These are phyloP conservation scores for Lactarius hengduanensis DNA, from an alignment of 768 basidiomycete genomes.

Conservation along the genomic window DNA sequence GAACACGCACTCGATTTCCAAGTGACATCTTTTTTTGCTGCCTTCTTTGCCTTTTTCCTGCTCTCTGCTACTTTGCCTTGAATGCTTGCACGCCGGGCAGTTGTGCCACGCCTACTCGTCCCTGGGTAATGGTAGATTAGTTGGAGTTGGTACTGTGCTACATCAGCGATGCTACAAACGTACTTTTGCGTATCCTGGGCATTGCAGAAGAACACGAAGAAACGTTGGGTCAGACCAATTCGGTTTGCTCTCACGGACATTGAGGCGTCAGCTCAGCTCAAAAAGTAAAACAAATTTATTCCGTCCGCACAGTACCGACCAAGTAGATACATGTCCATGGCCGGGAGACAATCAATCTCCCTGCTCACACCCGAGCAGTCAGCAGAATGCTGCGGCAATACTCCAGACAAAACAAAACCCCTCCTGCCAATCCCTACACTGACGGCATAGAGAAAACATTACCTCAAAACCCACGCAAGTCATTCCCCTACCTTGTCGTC, in stretches of 20 bases:
- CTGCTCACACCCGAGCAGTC: slow-evolving; percentile 19
- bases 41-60: slow-evolving; percentile 71
- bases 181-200: slow-evolving; percentile 33
- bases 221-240: not conserved
- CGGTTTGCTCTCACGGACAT: not conserved
- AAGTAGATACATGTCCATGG: slow-evolving; percentile 15
- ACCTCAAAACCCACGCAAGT: slow-evolving; percentile 19
- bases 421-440: not conserved
- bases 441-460: not conserved
- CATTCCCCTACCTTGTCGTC: slow-evolving; percentile 21
- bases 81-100: slow-evolving; percentile 68
- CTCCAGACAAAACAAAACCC: not conserved
- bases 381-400: slow-evolving; percentile 15
- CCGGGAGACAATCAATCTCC: slow-evolving; percentile 13
- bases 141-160: not conserved
- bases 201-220: slow-evolving; percentile 10
- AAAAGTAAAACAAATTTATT: slow-evolving; percentile 11
- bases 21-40: slow-evolving; percentile 72
- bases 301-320: not conserved
- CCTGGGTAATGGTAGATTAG: slow-evolving; percentile 44
- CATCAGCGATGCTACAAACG: not conserved
- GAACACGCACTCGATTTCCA: slow-evolving; percentile 82
- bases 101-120: slow-evolving; percentile 79
- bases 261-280: not conserved
- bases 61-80: slow-evolving; percentile 75